phyloP scores from a whole-genome alignment of 495 filamentous ascomycete species.

The Melanomma pulvis-pyrius region DNA sequence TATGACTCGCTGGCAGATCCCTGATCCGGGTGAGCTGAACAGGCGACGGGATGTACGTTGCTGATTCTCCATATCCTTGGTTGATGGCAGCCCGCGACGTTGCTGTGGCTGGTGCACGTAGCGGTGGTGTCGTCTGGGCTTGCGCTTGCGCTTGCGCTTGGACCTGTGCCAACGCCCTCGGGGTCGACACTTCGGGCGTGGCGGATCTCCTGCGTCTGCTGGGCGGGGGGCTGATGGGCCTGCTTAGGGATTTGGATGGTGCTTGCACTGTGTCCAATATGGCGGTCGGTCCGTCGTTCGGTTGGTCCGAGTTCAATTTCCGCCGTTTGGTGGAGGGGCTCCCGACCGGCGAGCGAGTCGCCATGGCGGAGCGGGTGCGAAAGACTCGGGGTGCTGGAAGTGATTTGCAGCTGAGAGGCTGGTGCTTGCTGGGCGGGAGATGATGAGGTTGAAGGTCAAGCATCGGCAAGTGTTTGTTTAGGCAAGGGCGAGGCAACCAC shows the following conservation, averaged over 20 bases:
- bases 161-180: background rate
- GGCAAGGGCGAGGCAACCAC: background rate
- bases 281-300: background rate
- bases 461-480: background rate
- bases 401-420: background rate
- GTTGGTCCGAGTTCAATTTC: background rate
- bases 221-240: conserved; percentile 27
- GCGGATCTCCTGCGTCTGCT: conserved; percentile 9
- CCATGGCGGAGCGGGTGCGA: background rate
- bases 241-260: background rate
- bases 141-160: background rate
- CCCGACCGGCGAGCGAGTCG: background rate
- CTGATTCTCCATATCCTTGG: background rate
- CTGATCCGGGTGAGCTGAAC: conserved; percentile 73
- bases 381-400: no score
- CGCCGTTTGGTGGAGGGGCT: conserved; percentile 2
- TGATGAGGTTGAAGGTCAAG: background rate
- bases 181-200: background rate
- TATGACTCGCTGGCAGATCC: conserved; percentile 62
- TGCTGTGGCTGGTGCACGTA: background rate
- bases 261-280: background rate
- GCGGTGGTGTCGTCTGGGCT: background rate
- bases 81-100: no score
- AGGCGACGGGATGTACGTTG: conserved; percentile 57
- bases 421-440: background rate